These are phyloP conservation scores for Eremothecium gossypii DNA, from an alignment of 1,139 yeast species.

Conservation along the genomic window DNA sequence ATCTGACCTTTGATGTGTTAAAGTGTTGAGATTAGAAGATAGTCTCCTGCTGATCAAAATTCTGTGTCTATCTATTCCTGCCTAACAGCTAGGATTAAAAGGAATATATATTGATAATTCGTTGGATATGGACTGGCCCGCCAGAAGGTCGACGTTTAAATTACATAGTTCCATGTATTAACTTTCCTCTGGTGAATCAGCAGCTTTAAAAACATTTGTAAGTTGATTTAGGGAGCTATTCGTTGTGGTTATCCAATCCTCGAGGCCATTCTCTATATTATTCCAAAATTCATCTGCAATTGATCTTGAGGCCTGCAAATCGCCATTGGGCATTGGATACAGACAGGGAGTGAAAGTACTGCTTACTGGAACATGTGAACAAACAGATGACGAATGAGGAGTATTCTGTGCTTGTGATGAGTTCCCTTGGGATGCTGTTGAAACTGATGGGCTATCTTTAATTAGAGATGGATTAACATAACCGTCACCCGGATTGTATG, in stretches of 20 bases:
- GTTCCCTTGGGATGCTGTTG: too few species aligned
- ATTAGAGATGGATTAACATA: too few species aligned
- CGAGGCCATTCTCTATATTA: constrained; percentile 5
- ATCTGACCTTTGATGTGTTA: too few species aligned
- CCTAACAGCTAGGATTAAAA: too few species aligned
- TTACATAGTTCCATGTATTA: neutral
- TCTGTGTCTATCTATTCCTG: too few species aligned
- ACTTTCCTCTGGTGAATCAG: neutral
- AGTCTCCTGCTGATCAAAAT: too few species aligned
- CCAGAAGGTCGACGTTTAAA: neutral
- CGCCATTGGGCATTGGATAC: constrained; percentile 1
- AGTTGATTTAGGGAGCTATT: constrained; percentile 2
- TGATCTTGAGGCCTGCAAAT: constrained; percentile 1
- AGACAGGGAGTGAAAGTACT: neutral
- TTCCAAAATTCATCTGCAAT: constrained; percentile 9
- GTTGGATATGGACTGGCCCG: neutral
- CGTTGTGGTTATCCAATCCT: constrained; percentile 2
- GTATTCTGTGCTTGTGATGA: too few species aligned
- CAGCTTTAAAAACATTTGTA: constrained; percentile 1
- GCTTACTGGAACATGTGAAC: too few species aligned
- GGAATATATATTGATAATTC: neutral
- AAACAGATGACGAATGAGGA: too few species aligned
- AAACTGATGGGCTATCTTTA: too few species aligned
- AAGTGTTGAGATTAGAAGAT: too few species aligned
- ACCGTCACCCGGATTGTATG: too few species aligned